phyloP scores from a whole-genome alignment of 768 basidiomycete genomes.

The Xerocomus brunneocitrinus region DNA sequence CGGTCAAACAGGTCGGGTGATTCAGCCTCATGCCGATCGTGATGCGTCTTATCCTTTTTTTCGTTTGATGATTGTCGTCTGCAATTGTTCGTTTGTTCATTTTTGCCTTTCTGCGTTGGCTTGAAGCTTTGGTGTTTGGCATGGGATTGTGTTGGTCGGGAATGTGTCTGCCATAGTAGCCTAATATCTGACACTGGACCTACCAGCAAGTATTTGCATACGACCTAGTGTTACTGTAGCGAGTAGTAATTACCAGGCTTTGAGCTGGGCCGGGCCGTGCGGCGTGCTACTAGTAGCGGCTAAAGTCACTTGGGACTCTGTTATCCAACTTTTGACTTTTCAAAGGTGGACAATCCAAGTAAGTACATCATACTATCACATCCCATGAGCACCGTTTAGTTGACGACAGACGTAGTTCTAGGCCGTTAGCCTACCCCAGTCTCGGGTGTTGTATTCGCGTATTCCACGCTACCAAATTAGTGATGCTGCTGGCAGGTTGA shows the following conservation, averaged over 20 bases:
- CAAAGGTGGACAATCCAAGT: too few species aligned
- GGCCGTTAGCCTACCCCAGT: neutral
- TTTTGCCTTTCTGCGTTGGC: neutral
- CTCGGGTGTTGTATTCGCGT: neutral
- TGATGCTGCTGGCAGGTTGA: neutral
- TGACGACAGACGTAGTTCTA: neutral
- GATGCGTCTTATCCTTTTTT: neutral
- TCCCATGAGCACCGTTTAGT: neutral
- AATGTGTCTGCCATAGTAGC: neutral
- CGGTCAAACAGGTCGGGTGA: conserved; percentile 39
- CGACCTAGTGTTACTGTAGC: too few species aligned
- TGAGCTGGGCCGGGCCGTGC: too few species aligned
- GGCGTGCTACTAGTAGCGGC: too few species aligned
- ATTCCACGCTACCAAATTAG: neutral
- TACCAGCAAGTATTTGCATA: too few species aligned
- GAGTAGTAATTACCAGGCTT: too few species aligned
- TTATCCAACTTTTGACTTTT: too few species aligned
- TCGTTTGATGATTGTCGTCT: neutral
- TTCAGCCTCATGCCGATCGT: neutral
- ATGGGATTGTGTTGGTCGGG: neutral
- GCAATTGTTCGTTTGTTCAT: neutral
- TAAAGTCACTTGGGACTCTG: too few species aligned
- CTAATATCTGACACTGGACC: neutral
- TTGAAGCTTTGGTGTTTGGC: neutral
- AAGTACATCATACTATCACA: neutral